Percentiles rank a stretch among this genome's conserved stretches.
phyloP scores from a whole-genome alignment of 2,329 filamentous ascomycete species.

The Claviceps sp. region DNA sequence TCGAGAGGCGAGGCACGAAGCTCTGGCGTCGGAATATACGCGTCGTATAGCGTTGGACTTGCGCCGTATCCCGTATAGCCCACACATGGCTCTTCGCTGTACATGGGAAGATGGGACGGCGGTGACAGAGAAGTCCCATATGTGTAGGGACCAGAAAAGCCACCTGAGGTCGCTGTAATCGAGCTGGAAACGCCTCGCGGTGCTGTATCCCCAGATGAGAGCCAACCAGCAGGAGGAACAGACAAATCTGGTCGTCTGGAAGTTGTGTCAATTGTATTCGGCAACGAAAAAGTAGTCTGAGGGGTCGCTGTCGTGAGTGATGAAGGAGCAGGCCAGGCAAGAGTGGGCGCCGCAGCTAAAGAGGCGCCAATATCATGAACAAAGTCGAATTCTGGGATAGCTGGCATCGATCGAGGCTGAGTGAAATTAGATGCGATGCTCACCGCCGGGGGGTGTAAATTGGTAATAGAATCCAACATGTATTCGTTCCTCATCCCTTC shows the following conservation, averaged over 20 bases:
- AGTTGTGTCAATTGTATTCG: conserved; percentile 9
- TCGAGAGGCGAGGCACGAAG: conserved; percentile 34
- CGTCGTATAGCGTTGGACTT: conserved; percentile 16
- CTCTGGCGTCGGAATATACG: conserved; percentile 25
- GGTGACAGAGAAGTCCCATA: conserved; percentile 15
- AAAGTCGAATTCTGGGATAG: conserved; percentile 10
- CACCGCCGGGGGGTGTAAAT: conserved; percentile 8
- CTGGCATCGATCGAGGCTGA: conserved; percentile 12
- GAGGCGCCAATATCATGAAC: conserved; percentile 12
- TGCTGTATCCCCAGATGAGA: conserved; percentile 15
- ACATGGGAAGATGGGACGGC: conserved; percentile 20
- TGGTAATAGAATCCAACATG: conserved; percentile 9
- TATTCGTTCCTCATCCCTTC: conserved; percentile 11
- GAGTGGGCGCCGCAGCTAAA: conserved; percentile 8
- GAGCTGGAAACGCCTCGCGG: conserved; percentile 10
- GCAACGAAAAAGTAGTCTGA: conserved; percentile 34
- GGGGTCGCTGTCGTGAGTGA: conserved; percentile 32
- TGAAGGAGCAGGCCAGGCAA: conserved; percentile 23
- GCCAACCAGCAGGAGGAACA: conserved; percentile 17
- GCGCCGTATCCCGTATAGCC: conserved; percentile 24
- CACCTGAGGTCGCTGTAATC: conserved; percentile 9
- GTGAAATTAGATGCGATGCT: conserved; percentile 10
- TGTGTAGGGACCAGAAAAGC: conserved; percentile 18
- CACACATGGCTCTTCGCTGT: conserved; percentile 18
- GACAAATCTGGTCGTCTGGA: conserved; percentile 21